Evolutionary conservation across 2,329 filamentous ascomycete genomes (phyloP).

Genomic region (Stagonosporopsis tanaceti): DNA sequence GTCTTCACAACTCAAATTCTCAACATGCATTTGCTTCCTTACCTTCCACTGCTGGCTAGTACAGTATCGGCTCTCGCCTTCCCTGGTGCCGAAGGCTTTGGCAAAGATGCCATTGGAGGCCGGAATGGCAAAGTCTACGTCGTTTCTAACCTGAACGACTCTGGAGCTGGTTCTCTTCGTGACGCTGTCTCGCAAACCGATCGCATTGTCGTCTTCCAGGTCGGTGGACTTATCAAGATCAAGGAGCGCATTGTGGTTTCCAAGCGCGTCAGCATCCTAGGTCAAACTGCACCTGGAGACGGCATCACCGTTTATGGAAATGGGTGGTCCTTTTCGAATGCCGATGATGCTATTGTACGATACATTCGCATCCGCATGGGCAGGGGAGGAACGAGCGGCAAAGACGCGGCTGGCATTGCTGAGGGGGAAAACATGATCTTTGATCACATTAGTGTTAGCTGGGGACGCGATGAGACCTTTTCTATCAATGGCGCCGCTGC

Average conservation of each 20-base stretch:
- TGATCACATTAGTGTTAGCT: constrained; percentile 63
- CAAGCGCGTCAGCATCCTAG: constrained; percentile 59
- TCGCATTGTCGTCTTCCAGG: constrained; percentile 60
- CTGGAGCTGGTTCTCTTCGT: constrained; percentile 59
- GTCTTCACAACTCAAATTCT: not conserved
- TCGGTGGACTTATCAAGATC: constrained; percentile 61
- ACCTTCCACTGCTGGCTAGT: constrained; percentile 28
- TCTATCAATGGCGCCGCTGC: constrained; percentile 58
- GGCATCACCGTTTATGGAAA: constrained; percentile 64
- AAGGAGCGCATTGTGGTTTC: constrained; percentile 57
- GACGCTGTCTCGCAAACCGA: constrained; percentile 59
- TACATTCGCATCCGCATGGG: constrained; percentile 65
- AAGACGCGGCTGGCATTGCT: constrained; percentile 63
- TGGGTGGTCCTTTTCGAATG: constrained; percentile 61
- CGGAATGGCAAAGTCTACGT: constrained; percentile 58
- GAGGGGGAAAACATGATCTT: constrained; percentile 64
- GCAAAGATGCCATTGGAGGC: constrained; percentile 57
- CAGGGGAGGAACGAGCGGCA: constrained; percentile 59
- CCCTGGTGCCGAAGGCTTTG: constrained; percentile 61
- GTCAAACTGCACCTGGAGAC: constrained; percentile 60
- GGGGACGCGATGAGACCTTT: constrained; percentile 66
- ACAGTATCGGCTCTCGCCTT: constrained; percentile 51
- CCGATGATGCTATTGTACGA: constrained; percentile 62
- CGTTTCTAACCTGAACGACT: constrained; percentile 59
- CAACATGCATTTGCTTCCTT: constrained; percentile 26